Conservation (phyloP, 2,329 filamentous ascomycete species). For the Cladosporium austrohemisphaericum region DNA sequence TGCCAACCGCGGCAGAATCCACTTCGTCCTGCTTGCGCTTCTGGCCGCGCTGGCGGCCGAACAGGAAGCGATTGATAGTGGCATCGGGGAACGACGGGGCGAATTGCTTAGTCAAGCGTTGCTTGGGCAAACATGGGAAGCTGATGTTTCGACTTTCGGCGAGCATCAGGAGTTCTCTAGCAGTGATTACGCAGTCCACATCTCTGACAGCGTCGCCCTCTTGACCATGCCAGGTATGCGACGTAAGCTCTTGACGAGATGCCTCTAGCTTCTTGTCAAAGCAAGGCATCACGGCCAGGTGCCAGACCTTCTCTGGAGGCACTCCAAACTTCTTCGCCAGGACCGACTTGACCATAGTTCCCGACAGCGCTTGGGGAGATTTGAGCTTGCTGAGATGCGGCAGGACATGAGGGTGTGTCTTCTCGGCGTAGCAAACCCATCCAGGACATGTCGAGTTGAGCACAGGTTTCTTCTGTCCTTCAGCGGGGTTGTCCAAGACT, state of each 20-base stretch:
- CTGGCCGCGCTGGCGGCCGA: slow-evolving; percentile 54
- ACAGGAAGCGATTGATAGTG: slow-evolving; percentile 68
- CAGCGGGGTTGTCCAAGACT: slow-evolving; percentile 33
- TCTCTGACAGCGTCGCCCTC: slow-evolving; percentile 64
- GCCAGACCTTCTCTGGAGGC: slow-evolving; percentile 79
- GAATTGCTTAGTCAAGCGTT: slow-evolving; percentile 46
- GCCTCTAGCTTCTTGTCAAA: slow-evolving; percentile 99
- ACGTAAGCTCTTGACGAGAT: slow-evolving; percentile 83
- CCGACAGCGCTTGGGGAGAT: slow-evolving; percentile 87
- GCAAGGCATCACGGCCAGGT: slow-evolving; percentile 94
- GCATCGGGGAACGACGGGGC: slow-evolving; percentile 68
- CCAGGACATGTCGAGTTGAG: slow-evolving; percentile 90
- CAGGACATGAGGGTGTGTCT: slow-evolving; percentile 90
- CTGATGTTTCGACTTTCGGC: slow-evolving; percentile 74
- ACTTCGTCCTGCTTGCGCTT: slow-evolving; percentile 40
- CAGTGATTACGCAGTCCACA: slow-evolving; percentile 97
- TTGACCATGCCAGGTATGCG: slow-evolving; percentile 33
- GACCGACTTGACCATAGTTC: slow-evolving; percentile 83
- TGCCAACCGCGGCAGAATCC: slow-evolving; percentile 53
- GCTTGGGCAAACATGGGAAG: slow-evolving; percentile 67
- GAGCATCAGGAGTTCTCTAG: slow-evolving; percentile 87
- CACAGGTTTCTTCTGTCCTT: slow-evolving; percentile 57
- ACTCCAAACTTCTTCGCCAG: slow-evolving; percentile 70
- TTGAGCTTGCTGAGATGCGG: slow-evolving; percentile 88
- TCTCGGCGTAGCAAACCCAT: slow-evolving; percentile 98